Conservation (phyloP, 768 basidiomycete species). For the Gloeophyllum trabeum region DNA sequence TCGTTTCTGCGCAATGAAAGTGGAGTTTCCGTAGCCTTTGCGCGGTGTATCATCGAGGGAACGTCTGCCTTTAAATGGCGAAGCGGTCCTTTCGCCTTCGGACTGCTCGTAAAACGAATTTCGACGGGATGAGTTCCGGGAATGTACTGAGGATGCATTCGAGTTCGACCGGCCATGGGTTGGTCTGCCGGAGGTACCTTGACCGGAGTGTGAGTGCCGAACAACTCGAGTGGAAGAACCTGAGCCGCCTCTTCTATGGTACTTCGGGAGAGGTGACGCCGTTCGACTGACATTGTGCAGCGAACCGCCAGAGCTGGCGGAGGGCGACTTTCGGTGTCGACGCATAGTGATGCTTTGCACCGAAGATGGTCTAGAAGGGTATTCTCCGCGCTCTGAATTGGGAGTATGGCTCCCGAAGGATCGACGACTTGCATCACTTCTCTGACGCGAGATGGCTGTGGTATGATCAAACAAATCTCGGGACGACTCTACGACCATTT, state of each 20-base stretch:
- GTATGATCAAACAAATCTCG: constrained; percentile 29
- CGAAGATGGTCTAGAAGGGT: constrained; percentile 74
- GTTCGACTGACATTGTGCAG: constrained; percentile 38
- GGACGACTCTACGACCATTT: constrained; percentile 45
- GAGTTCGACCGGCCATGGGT: constrained; percentile 67
- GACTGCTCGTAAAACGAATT: constrained; percentile 70
- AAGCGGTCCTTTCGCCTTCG: constrained; percentile 56
- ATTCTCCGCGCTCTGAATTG: constrained; percentile 74
- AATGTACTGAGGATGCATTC: constrained; percentile 66
- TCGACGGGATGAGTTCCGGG: constrained; percentile 64
- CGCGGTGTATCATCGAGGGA: constrained; percentile 37
- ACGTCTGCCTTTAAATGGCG: constrained; percentile 43
- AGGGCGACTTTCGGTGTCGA: constrained; percentile 65
- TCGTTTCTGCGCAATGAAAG: constrained; percentile 78
- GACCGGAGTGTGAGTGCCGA: constrained; percentile 40
- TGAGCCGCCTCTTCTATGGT: constrained; percentile 71
- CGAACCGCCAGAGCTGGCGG: constrained; percentile 68
- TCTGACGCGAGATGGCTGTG: constrained; percentile 24
- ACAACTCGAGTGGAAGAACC: constrained; percentile 78
- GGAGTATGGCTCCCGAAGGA: constrained; percentile 79
- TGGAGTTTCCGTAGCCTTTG: constrained; percentile 30
- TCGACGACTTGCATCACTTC: constrained; percentile 45
- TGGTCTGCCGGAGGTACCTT: constrained; percentile 21
- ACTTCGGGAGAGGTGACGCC: constrained; percentile 64
- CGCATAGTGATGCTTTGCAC: constrained; percentile 66